Percentiles rank a stretch among this genome's conserved stretches.
These are phyloP conservation scores for Penicillium salamii DNA, from an alignment of 495 filamentous ascomycete species.

Conservation along the genomic window DNA sequence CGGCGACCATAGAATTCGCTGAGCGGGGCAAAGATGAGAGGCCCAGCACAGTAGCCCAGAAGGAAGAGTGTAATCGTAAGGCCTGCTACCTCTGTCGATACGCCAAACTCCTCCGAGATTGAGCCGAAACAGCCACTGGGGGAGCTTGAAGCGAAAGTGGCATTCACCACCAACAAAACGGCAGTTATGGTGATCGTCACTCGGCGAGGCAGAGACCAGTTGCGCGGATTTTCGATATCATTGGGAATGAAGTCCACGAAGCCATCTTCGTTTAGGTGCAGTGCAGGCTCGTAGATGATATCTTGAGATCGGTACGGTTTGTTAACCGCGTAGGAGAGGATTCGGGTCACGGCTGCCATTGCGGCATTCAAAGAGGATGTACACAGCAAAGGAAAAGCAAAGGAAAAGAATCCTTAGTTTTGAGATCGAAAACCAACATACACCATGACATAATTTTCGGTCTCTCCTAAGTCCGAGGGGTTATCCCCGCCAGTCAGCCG, in stretches of 20 bases:
- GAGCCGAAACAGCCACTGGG: conserved; percentile 45
- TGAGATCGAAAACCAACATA: too few species aligned
- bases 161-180: conserved; percentile 50
- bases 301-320: conserved; percentile 34
- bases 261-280: conserved; percentile 42
- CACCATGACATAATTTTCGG: too few species aligned
- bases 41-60: conserved; percentile 50
- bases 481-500: too few species aligned
- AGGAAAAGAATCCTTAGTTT: too few species aligned
- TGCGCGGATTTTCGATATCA: conserved; percentile 51
- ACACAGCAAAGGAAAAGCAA: too few species aligned
- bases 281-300: conserved; percentile 1
- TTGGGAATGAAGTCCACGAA: conserved; percentile 41
- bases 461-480: too few species aligned
- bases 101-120: conserved; percentile 41
- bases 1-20: conserved; percentile 53
- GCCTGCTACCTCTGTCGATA: conserved; percentile 42
- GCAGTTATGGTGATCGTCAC: conserved; percentile 43
- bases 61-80: conserved; percentile 53
- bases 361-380: not conserved
- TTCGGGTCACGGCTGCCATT: conserved; percentile 24
- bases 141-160: conserved; percentile 51
- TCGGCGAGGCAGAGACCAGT: conserved; percentile 44
- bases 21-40: conserved; percentile 49
- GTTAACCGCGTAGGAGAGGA: conserved; percentile 32